Evolutionary conservation across 1,139 yeast species (phyloP), one percentile per base, ranked within the genome.

Genomic region (Kodamaea anthophila): DNA sequence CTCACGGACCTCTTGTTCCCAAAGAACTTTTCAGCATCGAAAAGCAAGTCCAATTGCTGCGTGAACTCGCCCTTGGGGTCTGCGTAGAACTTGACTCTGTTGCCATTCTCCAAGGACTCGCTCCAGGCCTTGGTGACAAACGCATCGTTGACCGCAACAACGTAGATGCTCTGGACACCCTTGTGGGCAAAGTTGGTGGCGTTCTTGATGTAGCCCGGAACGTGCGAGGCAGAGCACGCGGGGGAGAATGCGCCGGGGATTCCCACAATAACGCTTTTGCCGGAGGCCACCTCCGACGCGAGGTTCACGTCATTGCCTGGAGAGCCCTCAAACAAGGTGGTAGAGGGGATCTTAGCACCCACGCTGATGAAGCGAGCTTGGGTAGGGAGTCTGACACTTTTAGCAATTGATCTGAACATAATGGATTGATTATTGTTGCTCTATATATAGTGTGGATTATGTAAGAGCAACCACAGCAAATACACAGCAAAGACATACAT

Each of bases 191-290:
- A 76, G 15, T 68, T 63, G 8, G 62, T 51, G 33, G 69, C 53
- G 30, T 66, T 53, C 37, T 63, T 60, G 45, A 84, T 52, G 55
- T 74, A 86, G 4, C 91, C 94, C 5, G 96, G 96, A 29, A 86
- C 72, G 49, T 84, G 94, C 18, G 71, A 56, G 13, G 79, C 74
- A 18, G 88, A 69, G 55, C 96, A 86, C 2, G 86, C 93, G 26
- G 94, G 88, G 3, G 94, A 80, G 50, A 80, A 86, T 1, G 96
- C 95, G 13, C 95, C 96, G 26, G 96, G 96, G 24, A 86, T 85
- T 31, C 94, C 94, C 29, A 86, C 70, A 32, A 86, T 58, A 23
- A 86, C 51, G 24, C 75, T 60, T 50, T 76, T 79, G 25, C 79
- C 77, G 14, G 41, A 32, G 12, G 60, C 54, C 20, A 75, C 64